Evolutionary conservation across 768 basidiomycete genomes (phyloP).

Genomic region (Tephrocybe sp.): DNA sequence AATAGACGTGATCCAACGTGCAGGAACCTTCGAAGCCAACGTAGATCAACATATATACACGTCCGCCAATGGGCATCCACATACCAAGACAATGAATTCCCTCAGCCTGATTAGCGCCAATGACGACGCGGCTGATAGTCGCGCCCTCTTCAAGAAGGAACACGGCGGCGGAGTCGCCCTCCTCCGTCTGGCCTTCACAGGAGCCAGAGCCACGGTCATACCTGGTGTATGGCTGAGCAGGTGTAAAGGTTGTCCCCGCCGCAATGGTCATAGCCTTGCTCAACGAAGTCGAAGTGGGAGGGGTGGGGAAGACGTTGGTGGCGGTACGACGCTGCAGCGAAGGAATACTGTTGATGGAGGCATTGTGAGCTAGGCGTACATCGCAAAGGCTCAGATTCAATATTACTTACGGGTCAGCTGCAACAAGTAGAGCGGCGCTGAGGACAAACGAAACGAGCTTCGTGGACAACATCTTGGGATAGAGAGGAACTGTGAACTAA

Average conservation of each 20-base stretch:
- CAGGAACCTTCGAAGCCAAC: conserved; percentile 13
- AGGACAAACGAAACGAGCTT: conserved; percentile 1
- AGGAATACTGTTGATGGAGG: not conserved
- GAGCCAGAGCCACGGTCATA: conserved; percentile 38
- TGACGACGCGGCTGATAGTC: conserved; percentile 35
- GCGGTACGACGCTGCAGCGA: conserved; percentile 28
- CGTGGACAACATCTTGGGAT: conserved; percentile 6
- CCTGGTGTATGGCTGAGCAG: conserved; percentile 31
- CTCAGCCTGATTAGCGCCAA: conserved; percentile 39
- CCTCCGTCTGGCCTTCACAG: conserved; percentile 34
- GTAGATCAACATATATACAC: not conserved
- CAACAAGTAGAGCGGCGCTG: not conserved
- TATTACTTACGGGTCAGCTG: conserved; percentile 6
- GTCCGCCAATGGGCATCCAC: not conserved
- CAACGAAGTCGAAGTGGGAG: conserved; percentile 32
- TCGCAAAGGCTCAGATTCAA: not conserved
- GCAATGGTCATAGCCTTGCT: conserved; percentile 30
- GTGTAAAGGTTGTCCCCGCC: conserved; percentile 33
- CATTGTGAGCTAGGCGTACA: too few species aligned
- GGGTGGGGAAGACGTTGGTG: conserved; percentile 31
- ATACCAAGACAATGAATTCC: conserved; percentile 38
- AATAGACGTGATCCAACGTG: conserved; percentile 21
- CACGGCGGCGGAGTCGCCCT: conserved; percentile 37
- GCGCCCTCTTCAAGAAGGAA: conserved; percentile 39
- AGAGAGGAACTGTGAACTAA: too few species aligned